A percentile compares a stretch with the other conserved stretches of the same genome.
Evolutionary conservation across 192 early-diverging fungal species (phyloP).

Genomic region (Gigaspora rosea): DNA sequence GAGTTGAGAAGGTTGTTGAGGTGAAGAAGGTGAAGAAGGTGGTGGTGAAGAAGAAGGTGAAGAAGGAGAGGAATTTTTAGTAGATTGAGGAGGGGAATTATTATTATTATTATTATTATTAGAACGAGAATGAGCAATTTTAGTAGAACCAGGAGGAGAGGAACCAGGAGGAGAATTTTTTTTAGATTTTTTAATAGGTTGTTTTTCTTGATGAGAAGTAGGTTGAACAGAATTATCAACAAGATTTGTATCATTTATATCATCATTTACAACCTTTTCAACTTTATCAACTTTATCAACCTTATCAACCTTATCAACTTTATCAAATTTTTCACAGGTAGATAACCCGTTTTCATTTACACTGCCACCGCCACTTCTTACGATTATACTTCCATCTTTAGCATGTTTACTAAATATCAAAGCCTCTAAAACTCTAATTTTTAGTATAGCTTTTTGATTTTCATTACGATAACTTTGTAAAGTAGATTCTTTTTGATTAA

Average conservation of each 20-base stretch:
- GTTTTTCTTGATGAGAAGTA: background rate
- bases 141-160: background rate
- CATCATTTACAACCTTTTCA: background rate
- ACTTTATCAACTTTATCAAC: background rate
- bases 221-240: background rate
- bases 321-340: background rate
- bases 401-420: conserved; percentile 17
- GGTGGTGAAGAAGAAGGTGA: background rate
- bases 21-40: background rate
- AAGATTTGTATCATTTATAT: background rate
- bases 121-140: background rate
- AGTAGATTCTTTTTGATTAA: conserved; percentile 6
- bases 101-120: too few species aligned
- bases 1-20: background rate
- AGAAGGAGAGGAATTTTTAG: background rate
- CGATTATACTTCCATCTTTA: conserved; percentile 25
- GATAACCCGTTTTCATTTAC: background rate
- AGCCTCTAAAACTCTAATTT: conserved; percentile 16
- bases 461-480: conserved; percentile 1
- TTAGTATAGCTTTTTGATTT: conserved; percentile 3
- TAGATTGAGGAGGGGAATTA: background rate
- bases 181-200: background rate
- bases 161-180: background rate
- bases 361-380: conserved; percentile 1
- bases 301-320: background rate